Conservation (phyloP, 1,284 basidiomycete species). For the Uromyces viciae-fabae region DNA sequence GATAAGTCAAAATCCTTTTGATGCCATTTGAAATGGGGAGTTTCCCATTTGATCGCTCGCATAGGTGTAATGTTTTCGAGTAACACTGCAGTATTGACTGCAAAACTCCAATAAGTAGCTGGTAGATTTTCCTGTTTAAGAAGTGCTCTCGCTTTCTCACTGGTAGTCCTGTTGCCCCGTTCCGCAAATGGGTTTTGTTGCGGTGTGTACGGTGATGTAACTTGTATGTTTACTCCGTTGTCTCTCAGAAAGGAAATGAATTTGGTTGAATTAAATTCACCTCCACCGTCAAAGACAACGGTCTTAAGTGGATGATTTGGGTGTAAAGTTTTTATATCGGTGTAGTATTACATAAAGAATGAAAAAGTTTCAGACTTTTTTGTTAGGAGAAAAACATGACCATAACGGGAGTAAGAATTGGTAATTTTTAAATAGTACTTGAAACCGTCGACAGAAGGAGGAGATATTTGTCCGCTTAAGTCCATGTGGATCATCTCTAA, state of each 20-base stretch:
- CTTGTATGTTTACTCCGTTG: neutral
- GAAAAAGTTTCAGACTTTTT: conserved; percentile 14
- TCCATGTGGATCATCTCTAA: neutral
- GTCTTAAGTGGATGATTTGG: neutral
- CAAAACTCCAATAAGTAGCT: neutral
- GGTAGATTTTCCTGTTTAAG: neutral
- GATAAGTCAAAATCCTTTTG: neutral
- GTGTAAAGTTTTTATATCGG: neutral
- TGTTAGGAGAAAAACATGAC: neutral
- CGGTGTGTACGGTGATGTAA: conserved; percentile 10
- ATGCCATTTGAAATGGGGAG: neutral
- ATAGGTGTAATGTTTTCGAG: conserved; percentile 1
- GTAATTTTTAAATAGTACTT: conserved; percentile 17
- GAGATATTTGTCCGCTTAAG: neutral
- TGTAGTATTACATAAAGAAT: neutral
- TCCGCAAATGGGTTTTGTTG: conserved; percentile 10
- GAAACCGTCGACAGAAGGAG: neutral
- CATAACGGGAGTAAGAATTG: neutral
- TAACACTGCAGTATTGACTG: neutral
- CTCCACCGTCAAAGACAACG: neutral
- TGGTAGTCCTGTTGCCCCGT: conserved; percentile 8
- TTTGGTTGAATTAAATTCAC: conserved; percentile 10
- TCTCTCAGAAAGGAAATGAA: neutral
- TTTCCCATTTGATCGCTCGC: neutral
- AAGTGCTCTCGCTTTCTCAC: conserved; percentile 2